phyloP scores from a whole-genome alignment of 78 protist genomes.

The Tieghemostelium lacteum region DNA sequence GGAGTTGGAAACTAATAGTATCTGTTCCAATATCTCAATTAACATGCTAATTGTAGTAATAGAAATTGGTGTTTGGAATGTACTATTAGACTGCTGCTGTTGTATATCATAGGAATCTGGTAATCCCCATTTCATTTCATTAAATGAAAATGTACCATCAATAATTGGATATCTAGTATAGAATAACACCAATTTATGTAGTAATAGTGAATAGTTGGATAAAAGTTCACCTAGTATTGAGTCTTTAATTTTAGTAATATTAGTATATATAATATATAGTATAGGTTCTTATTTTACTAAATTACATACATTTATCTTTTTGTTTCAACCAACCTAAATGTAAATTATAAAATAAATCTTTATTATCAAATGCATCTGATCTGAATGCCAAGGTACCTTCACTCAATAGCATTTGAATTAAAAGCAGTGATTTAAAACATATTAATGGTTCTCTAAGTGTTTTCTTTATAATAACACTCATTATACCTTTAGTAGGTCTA shows the following conservation, averaged over 20 bases:
- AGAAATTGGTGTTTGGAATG: no score
- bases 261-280: not conserved
- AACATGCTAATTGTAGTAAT: not conserved
- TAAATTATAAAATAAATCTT: constrained; percentile 63
- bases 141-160: constrained; percentile 43
- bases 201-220: constrained; percentile 31
- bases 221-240: constrained; percentile 45
- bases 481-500: constrained; percentile 21
- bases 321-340: constrained; percentile 75
- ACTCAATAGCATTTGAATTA: constrained; percentile 25
- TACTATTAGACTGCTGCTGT: no score
- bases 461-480: constrained; percentile 54
- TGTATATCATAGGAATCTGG: constrained; percentile 32
- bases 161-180: constrained; percentile 33
- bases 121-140: constrained; percentile 59
- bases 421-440: constrained; percentile 46
- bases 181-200: constrained; percentile 30
- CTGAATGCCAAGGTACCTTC: constrained; percentile 27
- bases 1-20: constrained; percentile 7
- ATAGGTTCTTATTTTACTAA: not conserved
- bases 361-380: constrained; percentile 35
- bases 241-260: constrained; percentile 6
- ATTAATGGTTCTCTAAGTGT: constrained; percentile 54
- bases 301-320: constrained; percentile 58
- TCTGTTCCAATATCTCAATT: constrained; percentile 32